phyloP scores from a whole-genome alignment of 441 rosid genomes.

The Euphorbia schlechtendalii region DNA sequence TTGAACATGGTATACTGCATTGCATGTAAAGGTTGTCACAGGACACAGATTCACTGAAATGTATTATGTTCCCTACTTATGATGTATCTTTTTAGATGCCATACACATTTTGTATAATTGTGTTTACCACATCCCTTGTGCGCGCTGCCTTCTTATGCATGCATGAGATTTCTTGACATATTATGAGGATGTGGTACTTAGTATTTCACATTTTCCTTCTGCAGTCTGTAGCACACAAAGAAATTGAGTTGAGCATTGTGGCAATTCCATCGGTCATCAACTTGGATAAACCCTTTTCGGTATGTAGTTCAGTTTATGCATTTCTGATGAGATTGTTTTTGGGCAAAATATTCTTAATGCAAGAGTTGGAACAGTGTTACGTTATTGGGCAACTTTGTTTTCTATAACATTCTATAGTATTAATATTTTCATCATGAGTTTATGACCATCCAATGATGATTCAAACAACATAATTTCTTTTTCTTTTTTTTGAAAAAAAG shows the following conservation, averaged over 20 bases:
- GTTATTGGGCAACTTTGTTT: neutral
- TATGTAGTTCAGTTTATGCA: constrained; percentile 25
- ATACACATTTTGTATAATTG: neutral
- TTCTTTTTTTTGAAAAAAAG: neutral
- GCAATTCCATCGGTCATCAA: constrained; percentile 59
- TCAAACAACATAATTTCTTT: neutral
- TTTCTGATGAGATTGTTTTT: neutral
- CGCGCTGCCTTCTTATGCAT: neutral
- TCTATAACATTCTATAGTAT: neutral
- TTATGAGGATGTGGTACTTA: constrained; percentile 9
- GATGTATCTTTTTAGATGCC: neutral
- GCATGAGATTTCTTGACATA: neutral
- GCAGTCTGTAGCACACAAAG: constrained; percentile 69
- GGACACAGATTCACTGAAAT: constrained; percentile 2
- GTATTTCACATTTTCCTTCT: constrained; percentile 13
- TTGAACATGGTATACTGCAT: too few species aligned
- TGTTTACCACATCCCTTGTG: neutral
- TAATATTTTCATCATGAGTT: too few species aligned
- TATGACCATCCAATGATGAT: neutral
- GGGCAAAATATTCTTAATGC: neutral
- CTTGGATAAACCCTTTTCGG: constrained; percentile 66
- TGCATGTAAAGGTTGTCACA: too few species aligned
- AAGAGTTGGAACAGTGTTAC: neutral
- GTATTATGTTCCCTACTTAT: neutral
- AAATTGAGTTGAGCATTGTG: constrained; percentile 59